Evolutionary conservation across 345 rosid species (phyloP), one percentile per base, ranked within the genome.

Genomic region (Euclidium syriacum): DNA sequence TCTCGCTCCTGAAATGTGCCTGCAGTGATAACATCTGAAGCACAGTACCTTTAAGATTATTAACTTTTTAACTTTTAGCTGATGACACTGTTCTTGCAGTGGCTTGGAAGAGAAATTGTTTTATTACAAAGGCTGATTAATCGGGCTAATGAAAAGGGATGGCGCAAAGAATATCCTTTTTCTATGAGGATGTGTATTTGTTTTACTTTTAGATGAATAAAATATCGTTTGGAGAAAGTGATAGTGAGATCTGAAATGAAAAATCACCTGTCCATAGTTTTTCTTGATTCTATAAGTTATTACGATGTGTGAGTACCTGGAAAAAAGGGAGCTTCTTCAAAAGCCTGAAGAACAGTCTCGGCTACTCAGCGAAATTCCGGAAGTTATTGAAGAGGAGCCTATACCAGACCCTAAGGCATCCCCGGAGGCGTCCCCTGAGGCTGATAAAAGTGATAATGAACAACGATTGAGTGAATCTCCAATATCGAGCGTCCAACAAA

Each of bases 121-220:
- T 53, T 74, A 73, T 69, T 91, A 64, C 71, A 82, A 64, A 79
- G 71, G 58, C 84, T 65, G 30, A 88, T 91, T 62, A 79, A 77
- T 61, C 82, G 67, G 67, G 91, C 96, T 66, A 91, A 78, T 73
- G 95, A 88, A 72, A 88, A 91, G 76, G 96, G 98, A 50, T 83
- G 87, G 95, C 88, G 90, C 50, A 83, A 67, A 84, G 98, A 91
- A 91, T 91, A 91, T 91, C 95, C 95, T 87, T 82, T 53, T 59
- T 32, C n/a, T 34, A 2, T 35, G 62, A 18, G 6, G 17, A 60
- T 25, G 6, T 34, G 29, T 4, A 6, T 51, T 69, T 42, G 16
- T 24, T 70, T 27, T 32, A 35, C 24, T 53, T 30, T 44, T 1
- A 36, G 20, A 44, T 70, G 42, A 54, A 35, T 20, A 3, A 48